Evolutionary conservation across 352 stramenopile species (phyloP), one percentile per base, ranked within the genome.

Genomic region (Pythium aristosporum): DNA sequence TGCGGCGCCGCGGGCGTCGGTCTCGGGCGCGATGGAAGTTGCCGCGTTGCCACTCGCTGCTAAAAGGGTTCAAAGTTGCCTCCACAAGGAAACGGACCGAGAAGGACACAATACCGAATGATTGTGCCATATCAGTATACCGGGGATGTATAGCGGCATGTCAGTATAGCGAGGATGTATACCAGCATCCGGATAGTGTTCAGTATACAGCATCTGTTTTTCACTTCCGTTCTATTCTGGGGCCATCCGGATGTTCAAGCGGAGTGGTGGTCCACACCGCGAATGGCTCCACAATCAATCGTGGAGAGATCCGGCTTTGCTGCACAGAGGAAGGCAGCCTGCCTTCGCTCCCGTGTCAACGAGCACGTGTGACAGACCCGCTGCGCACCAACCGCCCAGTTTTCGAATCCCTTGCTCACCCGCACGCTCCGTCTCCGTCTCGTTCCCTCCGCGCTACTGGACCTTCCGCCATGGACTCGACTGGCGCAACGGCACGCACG

Each of bases 401-500:
- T 30, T 30, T 44, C 50, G 15, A 28, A 11, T 44, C 50, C 50
- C 50, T 57, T 18, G 18, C 18, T 15, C 39, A 44, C 39, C 39
- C 39, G 32, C 32, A n/a, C n/a, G n/a, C 56, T 21, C 47, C 11
- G 5, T 25, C 39, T 50, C 23, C n/a, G 34, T 30, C 39, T 30
- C 15, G 42, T 34, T 13, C 28, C 5, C 25, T 5, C 0, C 47
- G 15, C 12, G 28, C 25, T 37, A 30, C 3, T 30, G 25, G 25
- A 30, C 7, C 18, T 21, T 8, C 16, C 30, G 34, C 62, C 42
- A 94, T 94, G 86, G 83, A 94, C 75, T 91, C 81, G 76, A 88
- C 80, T 7, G 86, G 86, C 18, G 86, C 86, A 12, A 94, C 80
- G 21, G 82, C 77, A 20, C 77, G 84, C 52, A 94, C 86, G 42